Evolutionary conservation across 2,329 filamentous ascomycete genomes (phyloP), one percentile per base, ranked within the genome.

Genomic region (Hysterium pulicare): DNA sequence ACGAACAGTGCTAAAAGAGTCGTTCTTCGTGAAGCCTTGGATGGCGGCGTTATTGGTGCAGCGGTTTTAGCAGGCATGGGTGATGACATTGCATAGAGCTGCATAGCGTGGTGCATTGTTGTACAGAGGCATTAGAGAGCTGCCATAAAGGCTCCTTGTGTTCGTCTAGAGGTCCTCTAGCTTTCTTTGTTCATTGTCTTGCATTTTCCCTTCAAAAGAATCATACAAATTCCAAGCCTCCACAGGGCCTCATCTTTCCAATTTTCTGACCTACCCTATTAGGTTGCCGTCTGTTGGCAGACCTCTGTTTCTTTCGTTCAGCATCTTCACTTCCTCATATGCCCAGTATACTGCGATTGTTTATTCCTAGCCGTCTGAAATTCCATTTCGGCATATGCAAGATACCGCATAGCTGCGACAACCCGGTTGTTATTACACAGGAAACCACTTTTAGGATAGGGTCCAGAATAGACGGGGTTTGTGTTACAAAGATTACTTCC

Each of bases 21-120:
- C 1, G 74, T 77, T 31, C 54, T 78, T 30, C 68, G 70, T 33
- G 75, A 78, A 56, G 74, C 75, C 17, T 67, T 70, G 8, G 74
- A 78, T 52, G 75, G 75, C 11, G 75, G 75, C n/a, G 71, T 78
- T 22, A 74, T 78, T 51, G 75, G 75, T 8, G 75, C 75, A n/a
- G 75, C 72, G 11, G 75, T 78, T 34, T 57, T 78, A 36, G 75
- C 74, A 17, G 74, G 73, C 2, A 78, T 68, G 64, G 59, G 56
- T 23, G 34, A 37, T 22, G 22, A 19, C n/a, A 16, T 23, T 17
- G 28, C 39, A 17, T 23, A 26, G 13, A n/a, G 10, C 11, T 11
- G 20, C 22, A 11, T 22, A n/a, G n/a, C 11, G 34, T 9, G 28
- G 9, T 24, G 35, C 35, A 24, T 38, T 24, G 35, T 15, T 15